phyloP scores from a whole-genome alignment of 805 yeast genomes.

The Suhomyces pyralidae region DNA sequence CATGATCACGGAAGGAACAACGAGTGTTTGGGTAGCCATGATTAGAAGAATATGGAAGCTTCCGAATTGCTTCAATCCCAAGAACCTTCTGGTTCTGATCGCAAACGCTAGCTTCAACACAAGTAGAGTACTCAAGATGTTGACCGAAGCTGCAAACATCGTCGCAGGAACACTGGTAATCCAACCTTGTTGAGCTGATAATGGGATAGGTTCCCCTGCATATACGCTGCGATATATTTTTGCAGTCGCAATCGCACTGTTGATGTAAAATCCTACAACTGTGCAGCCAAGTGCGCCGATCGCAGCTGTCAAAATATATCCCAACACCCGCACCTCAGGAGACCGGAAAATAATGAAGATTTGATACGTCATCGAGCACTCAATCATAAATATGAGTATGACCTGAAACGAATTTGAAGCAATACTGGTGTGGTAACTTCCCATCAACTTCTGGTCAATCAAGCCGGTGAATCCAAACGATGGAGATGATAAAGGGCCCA shows the following conservation, averaged over 20 bases:
- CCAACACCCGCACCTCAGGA: constrained; percentile 46
- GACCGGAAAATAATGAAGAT: constrained; percentile 64
- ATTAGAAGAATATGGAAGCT: constrained; percentile 76
- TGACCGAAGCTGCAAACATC: constrained; percentile 66
- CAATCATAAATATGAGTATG: constrained; percentile 57
- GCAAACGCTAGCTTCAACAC: constrained; percentile 66
- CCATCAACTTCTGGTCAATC: constrained; percentile 22
- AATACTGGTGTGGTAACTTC: constrained; percentile 48
- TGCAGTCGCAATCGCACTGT: constrained; percentile 46
- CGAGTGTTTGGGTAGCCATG: constrained; percentile 78
- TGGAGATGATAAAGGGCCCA: constrained; percentile 50
- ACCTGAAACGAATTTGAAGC: constrained; percentile 62
- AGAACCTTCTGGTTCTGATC: constrained; percentile 62
- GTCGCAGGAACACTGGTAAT: constrained; percentile 54
- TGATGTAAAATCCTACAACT: constrained; percentile 58
- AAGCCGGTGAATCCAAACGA: constrained; percentile 40
- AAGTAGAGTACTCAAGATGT: constrained; percentile 58
- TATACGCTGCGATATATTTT: constrained; percentile 18
- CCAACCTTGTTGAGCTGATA: constrained; percentile 20
- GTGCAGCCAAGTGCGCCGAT: constrained; percentile 49
- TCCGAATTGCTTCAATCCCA: constrained; percentile 83
- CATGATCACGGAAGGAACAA: constrained; percentile 71
- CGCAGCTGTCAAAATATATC: constrained; percentile 35
- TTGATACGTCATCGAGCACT: constrained; percentile 68
- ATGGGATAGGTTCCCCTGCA: not conserved